These are phyloP conservation scores for Fusarium keratoplasticum DNA, from an alignment of 2,329 filamentous ascomycete genomes.

Conservation along the genomic window DNA sequence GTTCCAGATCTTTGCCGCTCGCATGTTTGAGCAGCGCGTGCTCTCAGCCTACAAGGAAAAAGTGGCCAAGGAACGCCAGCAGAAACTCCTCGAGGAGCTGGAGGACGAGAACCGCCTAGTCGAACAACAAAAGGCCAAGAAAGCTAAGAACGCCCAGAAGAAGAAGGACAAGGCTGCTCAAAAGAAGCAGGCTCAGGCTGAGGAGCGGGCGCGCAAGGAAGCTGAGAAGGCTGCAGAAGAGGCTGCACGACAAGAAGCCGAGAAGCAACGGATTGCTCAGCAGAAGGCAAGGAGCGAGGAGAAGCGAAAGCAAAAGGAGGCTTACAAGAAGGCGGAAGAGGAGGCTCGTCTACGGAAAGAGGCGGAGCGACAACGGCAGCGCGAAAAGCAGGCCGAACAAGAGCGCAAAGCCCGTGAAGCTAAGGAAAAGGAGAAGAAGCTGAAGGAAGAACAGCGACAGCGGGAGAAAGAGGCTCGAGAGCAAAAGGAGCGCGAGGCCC, in stretches of 20 bases:
- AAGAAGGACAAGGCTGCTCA: constrained; percentile 93
- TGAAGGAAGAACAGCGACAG: constrained; percentile 83
- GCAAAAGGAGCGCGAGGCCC: constrained; percentile 75
- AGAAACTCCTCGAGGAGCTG: constrained; percentile 90
- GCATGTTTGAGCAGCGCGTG: constrained; percentile 99
- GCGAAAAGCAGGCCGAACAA: constrained; percentile 84
- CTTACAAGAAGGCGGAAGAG: constrained; percentile 89
- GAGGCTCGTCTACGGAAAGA: constrained; percentile 89
- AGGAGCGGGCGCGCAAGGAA: constrained; percentile 88
- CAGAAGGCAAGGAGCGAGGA: constrained; percentile 86
- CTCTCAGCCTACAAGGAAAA: constrained; percentile 98
- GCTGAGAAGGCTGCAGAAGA: constrained; percentile 92
- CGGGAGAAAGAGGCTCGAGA: constrained; percentile 84
- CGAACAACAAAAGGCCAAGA: constrained; percentile 88
- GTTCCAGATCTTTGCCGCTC: constrained; percentile 99
- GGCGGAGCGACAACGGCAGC: constrained; percentile 84
- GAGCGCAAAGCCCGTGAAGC: constrained; percentile 79
- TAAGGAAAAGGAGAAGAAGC: constrained; percentile 81
- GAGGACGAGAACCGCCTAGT: constrained; percentile 84
- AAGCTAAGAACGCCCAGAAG: constrained; percentile 92
- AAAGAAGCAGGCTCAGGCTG: constrained; percentile 89
- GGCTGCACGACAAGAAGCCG: constrained; percentile 77
- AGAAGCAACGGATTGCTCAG: constrained; percentile 84
- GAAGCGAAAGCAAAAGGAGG: constrained; percentile 90
- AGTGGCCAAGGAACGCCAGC: constrained; percentile 90